Conservation (phyloP, 441 rosid species). For the Gossypium trilobum region DNA sequence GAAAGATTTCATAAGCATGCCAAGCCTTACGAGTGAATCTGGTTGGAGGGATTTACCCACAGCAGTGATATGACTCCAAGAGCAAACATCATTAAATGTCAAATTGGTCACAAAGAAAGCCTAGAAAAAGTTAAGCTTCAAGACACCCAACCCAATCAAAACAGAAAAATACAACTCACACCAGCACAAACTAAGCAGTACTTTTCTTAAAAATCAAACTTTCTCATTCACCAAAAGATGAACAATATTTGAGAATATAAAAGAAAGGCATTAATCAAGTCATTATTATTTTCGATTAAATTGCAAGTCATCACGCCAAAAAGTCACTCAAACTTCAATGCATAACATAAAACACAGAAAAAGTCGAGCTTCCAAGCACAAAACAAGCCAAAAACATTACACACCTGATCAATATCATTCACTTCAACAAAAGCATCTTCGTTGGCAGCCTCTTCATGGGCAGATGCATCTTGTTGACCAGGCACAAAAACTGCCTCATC, state of each 20-base stretch:
- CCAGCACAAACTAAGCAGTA: not conserved
- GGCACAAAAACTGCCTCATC: constrained; percentile 49
- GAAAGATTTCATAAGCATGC: not conserved
- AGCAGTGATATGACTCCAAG: not conserved
- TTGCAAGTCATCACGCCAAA: not conserved
- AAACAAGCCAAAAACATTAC: not conserved
- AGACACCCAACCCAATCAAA: not conserved
- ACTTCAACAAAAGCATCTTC: constrained; percentile 52
- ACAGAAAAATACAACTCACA: not conserved
- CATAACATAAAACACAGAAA: not conserved
- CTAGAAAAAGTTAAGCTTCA: not conserved
- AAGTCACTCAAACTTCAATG: not conserved
- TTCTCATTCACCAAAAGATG: not conserved
- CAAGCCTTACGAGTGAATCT: not conserved
- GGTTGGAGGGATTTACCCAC: not conserved
- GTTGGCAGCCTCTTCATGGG: constrained; percentile 28
- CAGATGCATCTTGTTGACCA: constrained; percentile 36
- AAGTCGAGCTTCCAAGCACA: not conserved
- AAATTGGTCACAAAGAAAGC: too few species aligned
- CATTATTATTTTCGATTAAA: not conserved
- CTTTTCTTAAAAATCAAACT: not conserved
- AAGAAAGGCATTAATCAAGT: not conserved
- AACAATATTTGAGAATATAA: not conserved
- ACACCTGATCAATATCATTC: constrained; percentile 62
- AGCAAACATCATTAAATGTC: too few species aligned